phyloP scores from a whole-genome alignment of 495 filamentous ascomycete species.

The Penicillium paradoxum region DNA sequence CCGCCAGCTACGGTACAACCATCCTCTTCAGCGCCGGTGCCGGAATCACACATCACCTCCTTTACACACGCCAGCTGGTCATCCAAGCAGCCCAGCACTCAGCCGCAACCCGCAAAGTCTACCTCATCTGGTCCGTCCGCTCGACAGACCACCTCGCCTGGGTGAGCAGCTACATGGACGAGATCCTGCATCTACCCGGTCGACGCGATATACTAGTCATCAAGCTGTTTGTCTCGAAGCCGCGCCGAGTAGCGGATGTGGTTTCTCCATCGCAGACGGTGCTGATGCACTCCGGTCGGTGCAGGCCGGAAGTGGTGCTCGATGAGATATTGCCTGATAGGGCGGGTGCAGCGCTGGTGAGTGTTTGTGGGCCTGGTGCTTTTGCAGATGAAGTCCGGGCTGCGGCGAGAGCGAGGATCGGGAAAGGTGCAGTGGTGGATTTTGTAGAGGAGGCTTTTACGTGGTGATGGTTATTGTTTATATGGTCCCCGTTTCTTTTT shows the following conservation, averaged over 20 bases:
- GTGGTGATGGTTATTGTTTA: conserved; percentile 40
- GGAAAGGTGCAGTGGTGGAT: conserved; percentile 65
- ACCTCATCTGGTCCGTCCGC: conserved; percentile 89
- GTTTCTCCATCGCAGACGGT: conserved; percentile 76
- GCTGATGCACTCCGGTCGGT: conserved; percentile 80
- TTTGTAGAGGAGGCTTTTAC: conserved; percentile 96
- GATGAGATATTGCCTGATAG: conserved; percentile 71
- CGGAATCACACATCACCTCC: conserved; percentile 83
- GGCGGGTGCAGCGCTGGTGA: conserved; percentile 77
- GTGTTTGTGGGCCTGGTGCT: conserved; percentile 83
- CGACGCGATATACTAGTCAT: conserved; percentile 79
- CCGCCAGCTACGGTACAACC: conserved; percentile 78
- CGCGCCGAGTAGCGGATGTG: conserved; percentile 57
- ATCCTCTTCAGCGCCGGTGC: conserved; percentile 84
- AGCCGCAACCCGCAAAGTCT: conserved; percentile 70
- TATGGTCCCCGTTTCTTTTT: neutral
- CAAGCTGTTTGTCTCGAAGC: conserved; percentile 85
- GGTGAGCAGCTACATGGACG: conserved; percentile 94
- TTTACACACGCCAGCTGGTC: conserved; percentile 71
- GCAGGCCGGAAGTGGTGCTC: conserved; percentile 54
- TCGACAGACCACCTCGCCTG: conserved; percentile 85
- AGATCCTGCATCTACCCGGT: conserved; percentile 77
- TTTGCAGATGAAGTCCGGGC: conserved; percentile 82
- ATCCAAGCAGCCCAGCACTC: conserved; percentile 61
- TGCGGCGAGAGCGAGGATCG: conserved; percentile 62